Evolutionary conservation across 192 early-diverging fungal species (phyloP), one percentile per base, ranked within the genome.

Genomic region (Gonapodya prolifera): DNA sequence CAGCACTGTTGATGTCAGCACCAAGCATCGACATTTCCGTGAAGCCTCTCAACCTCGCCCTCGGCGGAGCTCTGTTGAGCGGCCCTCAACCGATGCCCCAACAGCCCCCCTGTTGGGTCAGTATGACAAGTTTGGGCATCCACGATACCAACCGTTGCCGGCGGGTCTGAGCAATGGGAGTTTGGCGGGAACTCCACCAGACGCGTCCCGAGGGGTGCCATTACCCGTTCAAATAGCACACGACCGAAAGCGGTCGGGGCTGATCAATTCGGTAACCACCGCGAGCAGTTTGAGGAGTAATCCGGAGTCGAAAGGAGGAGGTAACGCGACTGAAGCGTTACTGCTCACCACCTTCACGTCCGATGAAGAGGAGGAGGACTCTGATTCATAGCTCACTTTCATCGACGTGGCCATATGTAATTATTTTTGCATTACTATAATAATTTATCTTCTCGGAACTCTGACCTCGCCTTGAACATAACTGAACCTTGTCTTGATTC

Each of bases 331-430:
- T 13, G 71, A 73, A 30, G 18, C 71, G 28, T 13, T 73, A 29
- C 71, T 73, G 2, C 32, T 73, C 8, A 18, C 18, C 8, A 73
- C 71, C 18, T 73, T 73, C 32, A 18, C 71, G 8, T 73, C 71
- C 8, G 71, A 73, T 73, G 71, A 73, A 2, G 71, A 73, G 71
- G 71, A 73, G 45, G 45, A 61, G 45, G 23, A 61, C 23, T 61
- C 45, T 16, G 45, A 61, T 61, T 8, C 23, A 61, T 61, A 61
- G 23, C 8, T 23, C 8, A 61, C 45, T 8, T 8, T 61, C n/a
- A n/a, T n/a, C n/a, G n/a, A n/a, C n/a, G n/a, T n/a, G n/a, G n/a
- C n/a, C n/a, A n/a, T n/a, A n/a, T n/a, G n/a, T n/a, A n/a, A n/a
- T n/a, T n/a, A n/a, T n/a, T n/a, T n/a, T n/a, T n/a, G n/a, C n/a